Percentiles rank a stretch among this genome's conserved stretches.
Evolutionary conservation across 306 rosid species (phyloP).

Genomic region (Abrus precatorius): DNA sequence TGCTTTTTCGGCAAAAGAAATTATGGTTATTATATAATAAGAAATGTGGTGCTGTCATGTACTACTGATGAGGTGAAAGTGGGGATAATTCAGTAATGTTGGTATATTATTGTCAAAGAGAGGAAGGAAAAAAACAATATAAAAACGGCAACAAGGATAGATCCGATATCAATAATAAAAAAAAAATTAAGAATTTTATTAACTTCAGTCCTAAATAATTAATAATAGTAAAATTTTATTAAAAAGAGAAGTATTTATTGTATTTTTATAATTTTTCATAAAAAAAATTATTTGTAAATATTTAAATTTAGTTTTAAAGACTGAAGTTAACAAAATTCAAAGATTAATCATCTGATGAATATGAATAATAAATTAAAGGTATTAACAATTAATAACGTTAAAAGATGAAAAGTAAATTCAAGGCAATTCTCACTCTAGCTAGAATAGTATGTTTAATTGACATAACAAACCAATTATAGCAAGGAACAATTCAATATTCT

Average conservation of each 20-base stretch:
- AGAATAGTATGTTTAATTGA: background rate
- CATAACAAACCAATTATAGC: constrained; percentile 1
- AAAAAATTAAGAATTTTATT: background rate
- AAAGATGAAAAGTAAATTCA: background rate
- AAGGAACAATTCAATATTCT: background rate
- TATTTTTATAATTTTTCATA: no score
- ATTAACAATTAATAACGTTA: background rate
- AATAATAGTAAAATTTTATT: no score
- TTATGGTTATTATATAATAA: background rate
- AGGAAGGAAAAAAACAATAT: background rate
- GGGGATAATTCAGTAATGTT: background rate
- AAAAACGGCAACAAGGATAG: background rate
- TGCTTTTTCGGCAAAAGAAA: no score
- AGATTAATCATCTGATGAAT: background rate
- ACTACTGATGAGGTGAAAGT: background rate
- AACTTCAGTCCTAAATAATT: no score
- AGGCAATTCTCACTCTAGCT: background rate
- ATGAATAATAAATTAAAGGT: background rate
- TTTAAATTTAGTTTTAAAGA: no score
- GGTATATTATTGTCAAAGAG: constrained; percentile 5
- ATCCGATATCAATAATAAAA: background rate
- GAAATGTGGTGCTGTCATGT: no score
- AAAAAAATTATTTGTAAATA: no score
- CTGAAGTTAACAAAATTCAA: background rate
- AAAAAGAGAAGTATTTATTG: no score